Base-by-base conservation (phyloP, 768 basidiomycete genomes). In the Lanmaoa pseudosensibilis region DNA sequence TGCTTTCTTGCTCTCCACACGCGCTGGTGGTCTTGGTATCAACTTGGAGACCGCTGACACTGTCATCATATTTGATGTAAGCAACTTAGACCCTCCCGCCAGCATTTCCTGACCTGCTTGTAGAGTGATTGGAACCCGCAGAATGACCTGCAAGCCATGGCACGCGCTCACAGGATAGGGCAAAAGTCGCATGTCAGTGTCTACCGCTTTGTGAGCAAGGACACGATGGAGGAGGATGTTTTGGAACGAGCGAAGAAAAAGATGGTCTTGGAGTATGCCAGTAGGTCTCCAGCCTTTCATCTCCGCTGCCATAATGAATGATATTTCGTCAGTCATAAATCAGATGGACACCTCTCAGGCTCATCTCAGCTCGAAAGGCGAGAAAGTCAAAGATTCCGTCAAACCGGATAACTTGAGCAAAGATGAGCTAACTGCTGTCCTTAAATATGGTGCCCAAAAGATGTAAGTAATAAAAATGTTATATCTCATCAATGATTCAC, bases 281-380 rank as follows among this genome's bases (percentile, higher is more conserved):
- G 95, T 98, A 74, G 70, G 94, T 90, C 49, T 56, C 51, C 53
- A 37, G 9, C 27, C 16, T 34, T 69, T 65, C 43, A 65, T 64
- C 40, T 58, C 40, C 52, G 23, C 54, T 47, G 32, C 37, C 21
- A 27, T 62, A 46, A 43, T 59, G 52, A 59, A 57, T 50, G 25
- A 46, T 16, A 30, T 52, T 47, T 52, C 40, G 51, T n/a, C 71
- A 97, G 94, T 99, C 77, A 98, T 99, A 79, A 97, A 98, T 75
- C 96, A 98, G 76, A 97, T 98, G 91, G 97, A 99, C 75, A 99
- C 97, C 23, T 94, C 95, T 40, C 97, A 98, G 62, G 92, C 92
- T 41, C 92, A 98, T 74, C 85, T 99, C 51, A 88, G 92, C 69
- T 88, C 90, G 54, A 94, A 93, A 66, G 80, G 82, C 19, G 73